A percentile compares a stretch with the other conserved stretches of the same genome.
These are phyloP conservation scores for Lipomyces yamadae DNA, from an alignment of 805 yeast species.

Conservation along the genomic window DNA sequence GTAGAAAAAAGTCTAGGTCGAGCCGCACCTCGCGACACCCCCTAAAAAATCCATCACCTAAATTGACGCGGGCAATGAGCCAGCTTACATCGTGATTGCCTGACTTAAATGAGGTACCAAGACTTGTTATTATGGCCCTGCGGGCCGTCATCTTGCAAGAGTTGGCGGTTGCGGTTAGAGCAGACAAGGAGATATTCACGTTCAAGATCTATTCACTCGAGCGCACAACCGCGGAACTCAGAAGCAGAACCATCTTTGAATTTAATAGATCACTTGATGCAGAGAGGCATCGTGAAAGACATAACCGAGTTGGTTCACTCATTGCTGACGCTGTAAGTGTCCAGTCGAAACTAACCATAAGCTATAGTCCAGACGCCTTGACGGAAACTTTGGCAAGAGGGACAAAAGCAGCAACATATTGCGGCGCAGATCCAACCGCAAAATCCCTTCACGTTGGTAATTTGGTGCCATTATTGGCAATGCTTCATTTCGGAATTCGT, in stretches of 20 bases:
- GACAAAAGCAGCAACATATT: slow-evolving; percentile 56
- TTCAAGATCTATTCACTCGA: neutral
- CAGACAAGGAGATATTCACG: neutral
- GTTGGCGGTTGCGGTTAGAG: neutral
- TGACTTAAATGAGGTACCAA: neutral
- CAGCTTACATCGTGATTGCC: neutral
- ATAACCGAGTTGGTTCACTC: slow-evolving; percentile 15
- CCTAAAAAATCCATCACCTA: no score
- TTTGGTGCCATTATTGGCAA: slow-evolving; percentile 79
- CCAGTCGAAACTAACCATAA: neutral
- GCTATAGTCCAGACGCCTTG: neutral
- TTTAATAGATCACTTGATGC: slow-evolving; percentile 13
- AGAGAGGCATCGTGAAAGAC: slow-evolving; percentile 27
- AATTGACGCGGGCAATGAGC: no score
- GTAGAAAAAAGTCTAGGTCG: no score
- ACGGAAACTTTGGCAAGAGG: neutral
- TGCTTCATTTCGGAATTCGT: slow-evolving; percentile 78
- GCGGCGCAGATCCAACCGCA: slow-evolving; percentile 98
- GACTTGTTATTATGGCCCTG: neutral
- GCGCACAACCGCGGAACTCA: neutral
- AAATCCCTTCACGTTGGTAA: slow-evolving; percentile 88
- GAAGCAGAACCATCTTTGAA: slow-evolving; percentile 10
- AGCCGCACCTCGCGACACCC: no score
- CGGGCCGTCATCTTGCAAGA: neutral
- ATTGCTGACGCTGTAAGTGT: neutral